phyloP scores from a whole-genome alignment of 2,329 filamentous ascomycete genomes.

The Moelleriella libera region DNA sequence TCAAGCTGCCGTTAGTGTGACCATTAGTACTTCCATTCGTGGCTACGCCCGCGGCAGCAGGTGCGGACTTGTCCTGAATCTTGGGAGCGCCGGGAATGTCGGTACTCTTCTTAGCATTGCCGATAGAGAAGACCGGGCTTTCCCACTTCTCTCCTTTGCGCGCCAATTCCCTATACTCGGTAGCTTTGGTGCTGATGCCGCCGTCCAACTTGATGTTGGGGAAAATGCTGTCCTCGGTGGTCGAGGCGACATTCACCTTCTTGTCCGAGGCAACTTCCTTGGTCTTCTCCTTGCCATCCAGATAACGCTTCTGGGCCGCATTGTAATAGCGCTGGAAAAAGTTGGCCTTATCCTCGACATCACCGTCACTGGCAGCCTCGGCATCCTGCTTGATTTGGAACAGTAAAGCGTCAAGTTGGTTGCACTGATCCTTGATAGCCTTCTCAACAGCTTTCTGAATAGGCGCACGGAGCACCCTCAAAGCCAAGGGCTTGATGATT shows the following conservation, averaged over 20 bases:
- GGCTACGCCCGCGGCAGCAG: constrained; percentile 4
- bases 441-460: constrained; percentile 83
- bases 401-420: constrained; percentile 56
- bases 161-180: constrained; percentile 81
- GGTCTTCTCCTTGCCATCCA: constrained; percentile 67
- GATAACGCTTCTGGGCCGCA: constrained; percentile 58
- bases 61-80: constrained; percentile 30
- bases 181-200: constrained; percentile 85
- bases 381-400: constrained; percentile 76
- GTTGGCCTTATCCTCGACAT: constrained; percentile 63
- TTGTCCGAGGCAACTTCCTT: constrained; percentile 47
- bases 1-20: constrained; percentile 5
- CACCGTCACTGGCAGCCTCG: constrained; percentile 49
- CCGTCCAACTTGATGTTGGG: constrained; percentile 66
- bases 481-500: constrained; percentile 73
- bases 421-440: constrained; percentile 71
- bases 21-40: constrained; percentile 8
- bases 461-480: constrained; percentile 71
- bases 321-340: constrained; percentile 75
- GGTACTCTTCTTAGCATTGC: constrained; percentile 56
- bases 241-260: constrained; percentile 40
- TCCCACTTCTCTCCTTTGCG: constrained; percentile 87
- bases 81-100: constrained; percentile 51
- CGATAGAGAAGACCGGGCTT: constrained; percentile 84
- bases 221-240: constrained; percentile 81